Conservation (phyloP, 345 rosid genomes). For the Euphorbia pulcherrima region DNA sequence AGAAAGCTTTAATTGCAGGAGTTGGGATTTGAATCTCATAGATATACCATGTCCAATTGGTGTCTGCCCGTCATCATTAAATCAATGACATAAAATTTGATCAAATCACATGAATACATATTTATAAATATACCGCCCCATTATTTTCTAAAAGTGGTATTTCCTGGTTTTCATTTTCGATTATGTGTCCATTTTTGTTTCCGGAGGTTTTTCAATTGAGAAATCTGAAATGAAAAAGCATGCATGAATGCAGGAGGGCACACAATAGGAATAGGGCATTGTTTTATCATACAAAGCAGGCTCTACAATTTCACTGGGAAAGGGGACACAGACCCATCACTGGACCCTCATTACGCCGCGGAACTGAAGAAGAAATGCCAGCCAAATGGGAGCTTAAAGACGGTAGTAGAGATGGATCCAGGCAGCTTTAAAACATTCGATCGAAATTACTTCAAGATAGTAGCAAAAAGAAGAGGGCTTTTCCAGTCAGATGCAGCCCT, state of each 20-base stretch:
- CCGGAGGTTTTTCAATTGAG: no score
- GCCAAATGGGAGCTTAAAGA: slow-evolving; percentile 27
- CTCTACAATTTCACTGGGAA: slow-evolving; percentile 58
- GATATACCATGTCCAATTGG: no score
- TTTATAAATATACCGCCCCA: no score
- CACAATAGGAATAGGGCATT: slow-evolving; percentile 55
- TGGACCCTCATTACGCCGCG: slow-evolving; percentile 46
- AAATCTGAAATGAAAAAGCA: no score
- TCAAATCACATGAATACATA: no score
- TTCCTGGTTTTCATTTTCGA: no score
- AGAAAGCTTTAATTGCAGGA: no score
- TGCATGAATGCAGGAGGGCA: slow-evolving; percentile 34
- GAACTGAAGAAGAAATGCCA: slow-evolving; percentile 43
- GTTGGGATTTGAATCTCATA: no score
- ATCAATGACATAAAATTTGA: no score
- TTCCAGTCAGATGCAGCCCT: slow-evolving; percentile 62
- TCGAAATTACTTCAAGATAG: slow-evolving; percentile 37
- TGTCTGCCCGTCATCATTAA: no score
- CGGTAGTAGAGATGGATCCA: slow-evolving; percentile 50
- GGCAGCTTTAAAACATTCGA: slow-evolving; percentile 54
- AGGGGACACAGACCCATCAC: slow-evolving; percentile 50
- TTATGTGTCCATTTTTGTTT: no score
- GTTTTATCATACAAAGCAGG: slow-evolving; percentile 29
- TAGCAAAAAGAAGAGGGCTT: slow-evolving; percentile 46
- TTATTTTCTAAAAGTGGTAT: no score